Evolutionary conservation across 2,329 filamentous ascomycete species (phyloP).

Genomic region (Cercospora sp.): DNA sequence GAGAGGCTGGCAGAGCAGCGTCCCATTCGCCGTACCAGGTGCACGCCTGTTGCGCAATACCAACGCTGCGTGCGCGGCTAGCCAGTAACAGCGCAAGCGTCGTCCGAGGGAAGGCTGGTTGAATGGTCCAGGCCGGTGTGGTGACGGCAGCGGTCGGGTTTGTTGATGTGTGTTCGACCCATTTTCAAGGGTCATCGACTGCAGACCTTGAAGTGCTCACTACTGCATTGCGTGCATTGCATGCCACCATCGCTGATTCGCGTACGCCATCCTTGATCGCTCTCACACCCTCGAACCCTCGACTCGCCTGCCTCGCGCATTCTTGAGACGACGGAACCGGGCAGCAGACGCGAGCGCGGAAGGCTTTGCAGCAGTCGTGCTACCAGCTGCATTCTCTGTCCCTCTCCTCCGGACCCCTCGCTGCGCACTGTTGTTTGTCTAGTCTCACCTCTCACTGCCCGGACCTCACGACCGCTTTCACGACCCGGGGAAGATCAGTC

Average conservation of each 20-base stretch:
- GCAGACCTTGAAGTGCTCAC: not conserved
- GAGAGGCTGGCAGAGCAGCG: not conserved
- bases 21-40: conserved; percentile 5
- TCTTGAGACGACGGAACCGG: conserved; percentile 9
- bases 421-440: conserved; percentile 9
- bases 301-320: conserved; percentile 15
- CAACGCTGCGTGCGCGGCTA: not conserved
- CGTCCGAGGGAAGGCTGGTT: conserved; percentile 1
- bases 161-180: not conserved
- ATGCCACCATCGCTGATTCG: not conserved
- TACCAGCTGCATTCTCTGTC: conserved; percentile 4
- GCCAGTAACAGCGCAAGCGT: not conserved
- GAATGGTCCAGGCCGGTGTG: not conserved
- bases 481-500: not conserved
- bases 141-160: not conserved
- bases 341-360: not conserved
- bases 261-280: not conserved
- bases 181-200: not conserved
- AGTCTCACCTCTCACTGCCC: conserved; percentile 10
- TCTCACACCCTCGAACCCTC: not conserved
- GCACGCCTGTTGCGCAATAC: not conserved
- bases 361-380: not conserved
- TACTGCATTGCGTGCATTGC: not conserved
- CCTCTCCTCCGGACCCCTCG: not conserved
- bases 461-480: conserved; percentile 5